phyloP scores from a whole-genome alignment of 1,284 basidiomycete genomes.

The Ganoderma sinense region DNA sequence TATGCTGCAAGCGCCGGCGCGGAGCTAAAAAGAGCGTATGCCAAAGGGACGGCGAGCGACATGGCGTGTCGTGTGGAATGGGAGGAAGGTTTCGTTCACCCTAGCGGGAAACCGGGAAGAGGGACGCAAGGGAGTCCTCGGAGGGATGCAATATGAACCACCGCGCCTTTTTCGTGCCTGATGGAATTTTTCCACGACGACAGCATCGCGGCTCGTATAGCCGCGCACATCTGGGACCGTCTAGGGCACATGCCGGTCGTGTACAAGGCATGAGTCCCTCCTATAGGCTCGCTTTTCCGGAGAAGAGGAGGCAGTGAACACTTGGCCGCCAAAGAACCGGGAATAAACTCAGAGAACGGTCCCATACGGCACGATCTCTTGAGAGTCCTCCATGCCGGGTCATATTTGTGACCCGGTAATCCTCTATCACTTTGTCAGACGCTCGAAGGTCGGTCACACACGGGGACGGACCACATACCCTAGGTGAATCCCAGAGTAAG shows the following conservation, averaged over 20 bases:
- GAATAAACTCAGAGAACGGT: not conserved
- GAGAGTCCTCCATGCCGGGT: not conserved
- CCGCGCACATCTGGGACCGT: not conserved
- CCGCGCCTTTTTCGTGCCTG: not conserved
- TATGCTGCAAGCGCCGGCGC: slow-evolving; percentile 17
- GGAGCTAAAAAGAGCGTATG: not conserved
- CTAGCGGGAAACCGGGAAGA: not conserved
- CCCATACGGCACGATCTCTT: not conserved
- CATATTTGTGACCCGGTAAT: not conserved
- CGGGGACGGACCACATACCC: not conserved
- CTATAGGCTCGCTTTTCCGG: not conserved
- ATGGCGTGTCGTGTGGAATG: not conserved
- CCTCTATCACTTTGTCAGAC: not conserved
- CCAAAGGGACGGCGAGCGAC: not conserved
- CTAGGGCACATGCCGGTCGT: not conserved
- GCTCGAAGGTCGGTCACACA: not conserved
- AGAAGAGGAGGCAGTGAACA: not conserved
- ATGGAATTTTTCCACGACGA: not conserved
- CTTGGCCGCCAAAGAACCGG: not conserved
- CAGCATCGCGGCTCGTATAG: not conserved
- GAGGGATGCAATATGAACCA: not conserved
- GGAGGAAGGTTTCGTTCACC: not conserved
- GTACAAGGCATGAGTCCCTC: not conserved
- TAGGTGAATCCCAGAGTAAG: not conserved
- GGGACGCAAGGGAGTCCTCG: not conserved